Conservation (phyloP, 805 yeast species). For the Blastobotrys americana region DNA sequence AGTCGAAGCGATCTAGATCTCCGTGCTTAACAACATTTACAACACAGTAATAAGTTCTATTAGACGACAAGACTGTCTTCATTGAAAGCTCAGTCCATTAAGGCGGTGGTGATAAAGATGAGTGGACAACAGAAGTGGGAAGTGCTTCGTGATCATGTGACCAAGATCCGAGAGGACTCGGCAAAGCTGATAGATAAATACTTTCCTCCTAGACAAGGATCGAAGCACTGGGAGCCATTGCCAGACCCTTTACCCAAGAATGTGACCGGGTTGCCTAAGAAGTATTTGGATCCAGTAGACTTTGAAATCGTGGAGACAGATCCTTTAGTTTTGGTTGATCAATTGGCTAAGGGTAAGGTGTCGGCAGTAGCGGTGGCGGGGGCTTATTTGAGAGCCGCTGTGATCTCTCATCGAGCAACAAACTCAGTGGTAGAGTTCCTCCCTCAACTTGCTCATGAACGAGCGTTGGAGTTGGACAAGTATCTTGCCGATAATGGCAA, state of each 20-base stretch:
- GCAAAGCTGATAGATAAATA: conserved; percentile 13
- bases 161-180: conserved; percentile 15
- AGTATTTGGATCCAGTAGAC: conserved; percentile 13
- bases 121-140: neutral
- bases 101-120: too few relatives aligned
- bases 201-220: conserved; percentile 18
- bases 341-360: conserved; percentile 37
- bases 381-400: conserved; percentile 51
- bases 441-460: conserved; percentile 5
- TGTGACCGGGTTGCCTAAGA: conserved; percentile 16
- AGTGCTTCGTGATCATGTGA: neutral
- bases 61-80: too few relatives aligned
- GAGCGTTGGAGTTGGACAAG: conserved; percentile 36
- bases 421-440: conserved; percentile 39
- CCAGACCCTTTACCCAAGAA: conserved; percentile 16
- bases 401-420: conserved; percentile 52
- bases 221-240: conserved; percentile 11
- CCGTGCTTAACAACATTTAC: too few relatives aligned
- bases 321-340: conserved; percentile 32
- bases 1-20: too few relatives aligned
- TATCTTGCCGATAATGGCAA: conserved; percentile 40
- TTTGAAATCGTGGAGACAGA: conserved; percentile 13
- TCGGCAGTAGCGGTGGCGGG: conserved; percentile 42
- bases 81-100: too few relatives aligned
- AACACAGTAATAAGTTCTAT: too few relatives aligned